Base-by-base conservation (phyloP, 306 rosid species). In the Acmispon strigosus region DNA sequence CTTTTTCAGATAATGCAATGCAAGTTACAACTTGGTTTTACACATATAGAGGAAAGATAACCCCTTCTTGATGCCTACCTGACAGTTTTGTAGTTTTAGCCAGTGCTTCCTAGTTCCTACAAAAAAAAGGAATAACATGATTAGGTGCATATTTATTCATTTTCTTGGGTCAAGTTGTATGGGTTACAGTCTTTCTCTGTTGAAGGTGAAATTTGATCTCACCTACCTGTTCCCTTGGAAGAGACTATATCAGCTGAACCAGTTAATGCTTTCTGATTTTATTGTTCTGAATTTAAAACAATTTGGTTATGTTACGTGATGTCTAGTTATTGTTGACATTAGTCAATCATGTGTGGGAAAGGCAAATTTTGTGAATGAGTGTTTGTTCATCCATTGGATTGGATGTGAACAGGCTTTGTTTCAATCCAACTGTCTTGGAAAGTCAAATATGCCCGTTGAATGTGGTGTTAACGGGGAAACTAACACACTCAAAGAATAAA, bases 1-100 rank as follows among this genome's bases (percentile, higher is more conserved):
- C 84, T 87, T 52, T 79, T 86, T 37, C 88, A 86, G 91, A 91
- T 87, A 81, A 66, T 48, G 15, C 6, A 83, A 69, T 69, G 14
- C 10, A 76, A 65, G n/a, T 47, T 15, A 43, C 52, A 17, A 20
- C 43, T 62, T 70, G 44, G 13, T 70, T 32, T 32, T 82, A 10
- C n/a, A 14, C 32, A n/a, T 43, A 10, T 36, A 58, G 7, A 34
- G 55, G 65, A 68, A 18, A 58, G 49, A 45, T 62, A 10, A 12
- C 5, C 4, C 14, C 10, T 47, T 50, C 20, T 29, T 43, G 19
- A 41, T 42, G 15, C 56, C 12, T 17, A n/a, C 48, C 41, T 29
- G n/a, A 29, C n/a, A 58, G 34, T 43, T 44, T 43, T 39, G 24
- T 32, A 24, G 32, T 41, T 41, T 37, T 45, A 53, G 58, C 13